Percentiles rank a stretch among this genome's conserved stretches.
Evolutionary conservation across 2,329 filamentous ascomycete species (phyloP).

Genomic region (Rugonectria rugulosa): DNA sequence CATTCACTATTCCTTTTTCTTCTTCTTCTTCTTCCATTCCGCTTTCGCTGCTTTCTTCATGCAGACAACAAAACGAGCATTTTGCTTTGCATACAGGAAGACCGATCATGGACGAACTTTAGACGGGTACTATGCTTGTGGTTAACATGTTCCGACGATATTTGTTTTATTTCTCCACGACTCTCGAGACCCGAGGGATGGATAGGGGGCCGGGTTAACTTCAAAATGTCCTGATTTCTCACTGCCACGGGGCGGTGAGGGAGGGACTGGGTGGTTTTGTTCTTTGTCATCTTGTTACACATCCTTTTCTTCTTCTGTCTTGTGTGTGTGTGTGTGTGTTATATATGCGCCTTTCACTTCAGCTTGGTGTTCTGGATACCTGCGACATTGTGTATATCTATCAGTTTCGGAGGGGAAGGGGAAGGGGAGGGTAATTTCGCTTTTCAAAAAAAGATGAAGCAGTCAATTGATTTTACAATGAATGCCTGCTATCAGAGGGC

Average conservation of each 20-base stretch:
- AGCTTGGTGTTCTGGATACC: constrained; percentile 49
- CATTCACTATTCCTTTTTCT: constrained; percentile 7
- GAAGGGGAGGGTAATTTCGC: constrained; percentile 9
- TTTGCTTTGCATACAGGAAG: too few relatives aligned
- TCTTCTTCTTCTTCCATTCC: constrained; percentile 9
- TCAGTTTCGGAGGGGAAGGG: constrained; percentile 16
- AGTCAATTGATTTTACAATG: constrained; percentile 1
- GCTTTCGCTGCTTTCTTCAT: too few relatives aligned
- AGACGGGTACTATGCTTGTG: too few relatives aligned
- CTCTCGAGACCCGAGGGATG: too few relatives aligned
- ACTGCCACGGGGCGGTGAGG: constrained; percentile 19
- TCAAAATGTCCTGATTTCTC: constrained; percentile 36
- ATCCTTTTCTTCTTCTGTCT: constrained; percentile 13
- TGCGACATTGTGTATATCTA: constrained; percentile 34
- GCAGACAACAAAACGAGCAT: too few relatives aligned
- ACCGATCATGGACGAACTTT: too few relatives aligned
- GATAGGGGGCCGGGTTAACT: constrained; percentile 7
- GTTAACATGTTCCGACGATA: too few relatives aligned
- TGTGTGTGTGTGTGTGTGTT: constrained; percentile 17
- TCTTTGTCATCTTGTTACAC: constrained; percentile 15
- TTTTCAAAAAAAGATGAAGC: constrained; percentile 18
- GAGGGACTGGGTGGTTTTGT: constrained; percentile 15
- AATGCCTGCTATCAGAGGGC: not conserved
- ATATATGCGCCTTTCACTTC: constrained; percentile 26
- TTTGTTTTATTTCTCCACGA: too few relatives aligned